phyloP scores from a whole-genome alignment of 805 yeast species.

The Saccharomycopsis capsularis region DNA sequence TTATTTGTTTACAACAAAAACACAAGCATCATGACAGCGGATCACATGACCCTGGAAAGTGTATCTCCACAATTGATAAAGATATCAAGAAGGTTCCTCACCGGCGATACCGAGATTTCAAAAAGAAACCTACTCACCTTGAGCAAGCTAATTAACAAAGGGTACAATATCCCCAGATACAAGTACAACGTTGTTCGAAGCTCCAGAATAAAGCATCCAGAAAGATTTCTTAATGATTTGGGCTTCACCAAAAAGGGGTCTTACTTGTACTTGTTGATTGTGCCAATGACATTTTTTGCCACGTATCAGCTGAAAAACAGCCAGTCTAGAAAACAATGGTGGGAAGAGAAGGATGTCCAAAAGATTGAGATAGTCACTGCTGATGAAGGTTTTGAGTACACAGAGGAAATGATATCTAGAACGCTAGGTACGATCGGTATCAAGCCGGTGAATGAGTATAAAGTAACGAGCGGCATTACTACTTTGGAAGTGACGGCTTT shows the following conservation, averaged over 20 bases:
- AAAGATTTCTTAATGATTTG: constrained; percentile 26
- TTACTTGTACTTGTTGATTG: constrained; percentile 1
- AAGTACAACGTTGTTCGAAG: constrained; percentile 37
- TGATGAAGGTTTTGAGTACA: constrained; percentile 22
- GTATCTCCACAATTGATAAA: no score
- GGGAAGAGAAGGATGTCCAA: constrained; percentile 1
- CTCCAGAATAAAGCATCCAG: constrained; percentile 33
- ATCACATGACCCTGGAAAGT: no score
- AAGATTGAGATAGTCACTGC: not conserved
- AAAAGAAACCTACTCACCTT: not conserved
- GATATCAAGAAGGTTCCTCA: no score
- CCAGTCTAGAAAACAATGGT: not conserved
- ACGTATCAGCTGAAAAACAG: no score
- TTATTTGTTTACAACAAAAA: no score
- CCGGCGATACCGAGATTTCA: no score
- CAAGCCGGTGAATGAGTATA: constrained; percentile 25
- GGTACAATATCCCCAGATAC: constrained; percentile 42
- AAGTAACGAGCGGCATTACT: constrained; percentile 16
- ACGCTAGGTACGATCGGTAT: constrained; percentile 33
- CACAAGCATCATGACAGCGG: no score
- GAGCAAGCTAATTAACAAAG: constrained; percentile 37
- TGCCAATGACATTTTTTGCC: not conserved
- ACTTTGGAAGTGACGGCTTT: constrained; percentile 44
- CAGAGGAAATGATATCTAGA: constrained; percentile 21
- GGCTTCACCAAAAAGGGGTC: constrained; percentile 22